These are phyloP conservation scores for Pyrenochaeta sp. DNA, from an alignment of 2,329 filamentous ascomycete genomes.

Conservation along the genomic window DNA sequence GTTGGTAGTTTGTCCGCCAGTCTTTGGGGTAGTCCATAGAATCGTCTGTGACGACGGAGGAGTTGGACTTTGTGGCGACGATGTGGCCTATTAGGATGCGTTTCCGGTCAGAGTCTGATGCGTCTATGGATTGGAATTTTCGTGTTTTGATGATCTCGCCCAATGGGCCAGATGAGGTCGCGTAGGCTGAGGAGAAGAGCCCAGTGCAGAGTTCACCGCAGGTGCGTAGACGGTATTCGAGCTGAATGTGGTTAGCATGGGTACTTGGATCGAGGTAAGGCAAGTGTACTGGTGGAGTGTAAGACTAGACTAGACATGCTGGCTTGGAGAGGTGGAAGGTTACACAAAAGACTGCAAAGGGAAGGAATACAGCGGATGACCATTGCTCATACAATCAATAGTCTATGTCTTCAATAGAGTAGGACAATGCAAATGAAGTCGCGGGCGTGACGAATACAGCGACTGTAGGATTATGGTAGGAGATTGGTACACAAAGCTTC, in stretches of 20 bases:
- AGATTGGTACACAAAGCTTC: background rate
- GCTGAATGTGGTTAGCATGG: conserved; percentile 57
- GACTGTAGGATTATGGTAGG: background rate
- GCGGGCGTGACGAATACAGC: background rate
- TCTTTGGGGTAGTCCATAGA: conserved; percentile 78
- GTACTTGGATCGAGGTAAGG: background rate
- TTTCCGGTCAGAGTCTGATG: conserved; percentile 64
- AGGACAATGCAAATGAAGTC: background rate
- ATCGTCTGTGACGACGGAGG: conserved; percentile 71
- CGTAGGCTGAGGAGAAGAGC: conserved; percentile 75
- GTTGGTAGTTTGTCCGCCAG: conserved; percentile 63
- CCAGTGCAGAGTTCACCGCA: conserved; percentile 82
- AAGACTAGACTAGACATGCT: background rate
- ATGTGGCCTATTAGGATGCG: conserved; percentile 79
- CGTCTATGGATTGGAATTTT: conserved; percentile 66
- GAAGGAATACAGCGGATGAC: conserved; percentile 1
- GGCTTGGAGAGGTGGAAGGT: conserved; percentile 4
- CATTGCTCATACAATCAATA: background rate
- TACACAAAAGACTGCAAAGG: conserved; percentile 5
- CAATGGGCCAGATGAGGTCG: conserved; percentile 54
- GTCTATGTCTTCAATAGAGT: background rate
- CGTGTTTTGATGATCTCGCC: conserved; percentile 63
- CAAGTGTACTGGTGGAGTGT: background rate
- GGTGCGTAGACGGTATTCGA: conserved; percentile 76
- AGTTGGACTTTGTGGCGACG: conserved; percentile 74